Conservation (phyloP, 306 rosid species). For the cucumber (Cucumis sativus) region DNA sequence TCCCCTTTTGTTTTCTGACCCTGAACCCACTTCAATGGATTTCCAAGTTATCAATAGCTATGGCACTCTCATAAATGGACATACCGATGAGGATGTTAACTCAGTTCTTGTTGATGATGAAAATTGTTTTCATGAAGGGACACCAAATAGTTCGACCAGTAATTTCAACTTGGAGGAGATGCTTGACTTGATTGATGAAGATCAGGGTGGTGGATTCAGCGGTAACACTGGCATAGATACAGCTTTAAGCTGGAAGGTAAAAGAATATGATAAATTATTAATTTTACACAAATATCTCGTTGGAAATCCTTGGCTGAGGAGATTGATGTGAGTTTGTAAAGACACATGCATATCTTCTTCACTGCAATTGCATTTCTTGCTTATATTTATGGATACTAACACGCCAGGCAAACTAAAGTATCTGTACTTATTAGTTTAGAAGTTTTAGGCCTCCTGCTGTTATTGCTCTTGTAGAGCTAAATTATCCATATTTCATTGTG, state of each 20-base stretch:
- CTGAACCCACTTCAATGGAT: not conserved
- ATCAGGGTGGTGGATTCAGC: conserved; percentile 6
- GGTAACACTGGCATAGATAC: conserved; percentile 30
- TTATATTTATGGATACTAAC: no score
- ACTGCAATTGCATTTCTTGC: not conserved
- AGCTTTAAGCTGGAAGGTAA: conserved; percentile 23
- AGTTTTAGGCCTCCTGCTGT: not conserved
- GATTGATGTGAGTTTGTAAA: not conserved
- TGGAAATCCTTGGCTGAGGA: not conserved
- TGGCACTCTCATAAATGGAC: not conserved
- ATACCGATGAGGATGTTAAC: conserved; percentile 11
- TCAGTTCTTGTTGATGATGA: not conserved
- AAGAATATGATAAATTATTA: not conserved
- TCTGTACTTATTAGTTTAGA: no score
- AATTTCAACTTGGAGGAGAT: not conserved
- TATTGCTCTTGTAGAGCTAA: not conserved
- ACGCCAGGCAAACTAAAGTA: no score
- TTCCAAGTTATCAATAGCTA: not conserved
- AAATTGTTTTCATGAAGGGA: not conserved
- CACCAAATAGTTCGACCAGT: not conserved
- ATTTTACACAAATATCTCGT: conserved; percentile 2
- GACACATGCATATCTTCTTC: not conserved
- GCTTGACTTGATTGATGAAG: conserved; percentile 2
- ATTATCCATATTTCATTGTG: not conserved
- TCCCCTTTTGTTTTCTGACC: not conserved